Evolutionary conservation across 1,139 yeast species (phyloP), one percentile per base, ranked within the genome.

Genomic region (Suhomyces bokatorum): DNA sequence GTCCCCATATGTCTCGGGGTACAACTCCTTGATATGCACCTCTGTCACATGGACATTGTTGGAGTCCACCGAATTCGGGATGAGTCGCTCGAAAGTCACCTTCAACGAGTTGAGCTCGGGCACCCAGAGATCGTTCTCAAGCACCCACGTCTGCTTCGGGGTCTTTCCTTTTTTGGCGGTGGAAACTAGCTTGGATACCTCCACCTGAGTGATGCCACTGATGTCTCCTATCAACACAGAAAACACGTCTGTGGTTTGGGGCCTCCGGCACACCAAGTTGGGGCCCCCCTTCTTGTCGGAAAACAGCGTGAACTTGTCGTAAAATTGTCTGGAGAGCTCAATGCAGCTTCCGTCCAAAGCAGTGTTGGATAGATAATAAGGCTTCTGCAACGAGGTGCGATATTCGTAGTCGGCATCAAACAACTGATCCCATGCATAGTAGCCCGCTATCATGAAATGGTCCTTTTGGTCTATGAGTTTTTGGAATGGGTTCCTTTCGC

Each of bases 391-490:
- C 1, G 77, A 66, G 2, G 56, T 44, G 8, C 44, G 41, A 55
- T 61, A 78, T 11, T 56, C 49, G 35, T 56, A 44, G 50, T 80
- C 81, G 1, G 77, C 58, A 32, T 64, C 66, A 50, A 77, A 80
- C 3, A 77, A 54, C 29, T 62, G 58, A 35, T 60, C 59, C 69
- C 72, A 69, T 4, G 57, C 52, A 47, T 74, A 74, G 50, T 70
- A 67, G 31, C 63, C 56, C 2, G 75, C 61, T 50, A 51, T 51
- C 54, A 57, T 53, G 49, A 67, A 66, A 17, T 27, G 22, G 33
- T 50, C 54, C n/a, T 42, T 39, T 28, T 37, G 37, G 12, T 31
- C 41, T 30, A 13, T 41, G 14, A 33, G 16, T 24, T 35, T 16
- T 16, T 42, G 30, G 47, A 68, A 64, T 8, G 77, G 73, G 35